Evolutionary conservation across 164 flowering plant species (phyloP).

Genomic region (Euptelea pleiosperma): DNA sequence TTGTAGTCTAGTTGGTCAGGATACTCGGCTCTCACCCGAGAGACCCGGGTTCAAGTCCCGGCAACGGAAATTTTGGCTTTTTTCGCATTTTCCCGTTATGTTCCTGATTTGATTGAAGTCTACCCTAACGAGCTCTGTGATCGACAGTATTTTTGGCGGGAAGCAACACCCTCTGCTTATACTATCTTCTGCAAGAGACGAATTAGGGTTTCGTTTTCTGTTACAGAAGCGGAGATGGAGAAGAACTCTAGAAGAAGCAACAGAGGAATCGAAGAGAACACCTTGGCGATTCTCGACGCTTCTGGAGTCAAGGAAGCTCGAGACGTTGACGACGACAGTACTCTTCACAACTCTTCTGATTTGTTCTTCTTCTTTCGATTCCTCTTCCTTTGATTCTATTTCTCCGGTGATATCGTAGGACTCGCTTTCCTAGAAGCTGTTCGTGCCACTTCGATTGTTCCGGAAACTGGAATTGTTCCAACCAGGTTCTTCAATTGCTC

Average conservation of each 20-base stretch:
- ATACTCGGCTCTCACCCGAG: slow-evolving; percentile 99
- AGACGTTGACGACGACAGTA: slow-evolving; percentile 59
- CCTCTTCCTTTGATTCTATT: neutral
- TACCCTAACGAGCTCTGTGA: too few relatives aligned
- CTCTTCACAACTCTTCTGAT: neutral
- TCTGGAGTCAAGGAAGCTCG: slow-evolving; percentile 41
- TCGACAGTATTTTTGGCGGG: too few relatives aligned
- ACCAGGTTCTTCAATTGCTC: slow-evolving; percentile 37
- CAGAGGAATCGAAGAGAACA: slow-evolving; percentile 64
- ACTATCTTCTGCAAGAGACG: too few relatives aligned
- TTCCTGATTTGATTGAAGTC: too few relatives aligned
- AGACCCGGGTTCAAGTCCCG: slow-evolving; percentile 99
- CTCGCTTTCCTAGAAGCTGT: slow-evolving; percentile 78
- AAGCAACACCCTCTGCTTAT: too few relatives aligned
- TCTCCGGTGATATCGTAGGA: slow-evolving; percentile 27
- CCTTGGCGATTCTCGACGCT: slow-evolving; percentile 64
- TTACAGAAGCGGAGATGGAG: slow-evolving; percentile 32
- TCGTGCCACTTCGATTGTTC: slow-evolving; percentile 50
- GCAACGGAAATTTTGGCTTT: slow-evolving; percentile 84
- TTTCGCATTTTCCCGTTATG: too few relatives aligned
- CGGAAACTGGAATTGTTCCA: slow-evolving; percentile 48
- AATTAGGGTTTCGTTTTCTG: slow-evolving; percentile 12
- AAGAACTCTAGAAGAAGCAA: slow-evolving; percentile 17
- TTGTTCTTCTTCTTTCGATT: neutral
- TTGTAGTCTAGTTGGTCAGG: slow-evolving; percentile 99